phyloP scores from a whole-genome alignment of 2,329 filamentous ascomycete species.

The Monosporascus sp. region DNA sequence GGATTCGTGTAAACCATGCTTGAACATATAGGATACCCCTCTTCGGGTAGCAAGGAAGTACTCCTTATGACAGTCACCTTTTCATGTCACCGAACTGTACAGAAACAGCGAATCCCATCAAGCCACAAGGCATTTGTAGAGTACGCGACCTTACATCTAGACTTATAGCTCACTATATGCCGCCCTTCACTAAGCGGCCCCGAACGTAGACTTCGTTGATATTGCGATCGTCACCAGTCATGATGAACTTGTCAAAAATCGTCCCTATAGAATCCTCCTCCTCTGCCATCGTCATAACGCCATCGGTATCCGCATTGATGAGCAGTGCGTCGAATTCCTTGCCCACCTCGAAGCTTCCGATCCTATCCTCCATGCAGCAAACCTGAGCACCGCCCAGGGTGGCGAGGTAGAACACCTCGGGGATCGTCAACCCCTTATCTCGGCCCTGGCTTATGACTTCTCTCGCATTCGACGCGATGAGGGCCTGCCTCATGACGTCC shows the following conservation, averaged over 20 bases:
- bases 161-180: no score
- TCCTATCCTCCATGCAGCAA: constrained; percentile 44
- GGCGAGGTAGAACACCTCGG: constrained; percentile 54
- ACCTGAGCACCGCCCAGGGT: constrained; percentile 58
- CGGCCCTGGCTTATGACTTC: constrained; percentile 34
- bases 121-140: no score
- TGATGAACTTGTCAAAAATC: constrained; percentile 59
- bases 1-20: no score
- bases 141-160: neutral
- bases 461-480: constrained; percentile 48
- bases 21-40: no score
- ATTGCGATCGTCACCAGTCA: constrained; percentile 62
- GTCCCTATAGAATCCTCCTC: constrained; percentile 39
- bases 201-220: constrained; percentile 50
- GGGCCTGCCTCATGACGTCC: constrained; percentile 52
- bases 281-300: constrained; percentile 49
- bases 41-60: no score
- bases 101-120: no score
- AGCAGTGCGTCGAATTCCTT: constrained; percentile 60
- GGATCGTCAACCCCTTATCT: constrained; percentile 42
- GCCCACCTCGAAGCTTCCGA: constrained; percentile 53
- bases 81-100: no score
- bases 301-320: constrained; percentile 29
- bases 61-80: no score
- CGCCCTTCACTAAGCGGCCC: constrained; percentile 33